Evolutionary conservation across 2,329 filamentous ascomycete genomes (phyloP).

Genomic region (Curvularia sp.): DNA sequence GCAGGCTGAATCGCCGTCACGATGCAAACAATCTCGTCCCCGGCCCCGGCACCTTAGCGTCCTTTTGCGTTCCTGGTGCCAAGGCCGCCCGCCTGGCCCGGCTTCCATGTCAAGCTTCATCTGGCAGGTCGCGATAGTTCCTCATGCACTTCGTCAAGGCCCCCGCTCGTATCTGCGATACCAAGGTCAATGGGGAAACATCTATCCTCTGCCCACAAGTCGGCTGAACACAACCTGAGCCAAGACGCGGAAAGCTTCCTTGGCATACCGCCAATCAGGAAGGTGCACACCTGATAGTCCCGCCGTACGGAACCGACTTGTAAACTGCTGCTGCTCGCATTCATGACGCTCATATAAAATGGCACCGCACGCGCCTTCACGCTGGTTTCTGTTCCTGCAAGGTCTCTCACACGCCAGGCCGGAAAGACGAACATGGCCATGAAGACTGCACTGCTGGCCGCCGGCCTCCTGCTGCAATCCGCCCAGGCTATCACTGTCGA

Average conservation of each 20-base stretch:
- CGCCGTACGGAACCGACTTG: slow-evolving; percentile 28
- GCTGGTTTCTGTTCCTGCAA: slow-evolving; percentile 15
- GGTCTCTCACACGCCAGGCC: slow-evolving; percentile 2
- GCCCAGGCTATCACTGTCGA: slow-evolving; percentile 38
- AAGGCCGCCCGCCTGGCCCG: not conserved
- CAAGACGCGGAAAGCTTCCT: slow-evolving; percentile 35
- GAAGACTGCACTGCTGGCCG: slow-evolving; percentile 32
- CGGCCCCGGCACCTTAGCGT: slow-evolving; percentile 8
- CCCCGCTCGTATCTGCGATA: slow-evolving; percentile 28
- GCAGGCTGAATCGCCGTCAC: not conserved
- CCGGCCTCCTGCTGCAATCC: slow-evolving; percentile 36
- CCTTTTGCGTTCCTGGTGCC: slow-evolving; percentile 19
- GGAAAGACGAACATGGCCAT: slow-evolving; percentile 37
- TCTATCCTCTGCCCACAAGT: slow-evolving; percentile 20
- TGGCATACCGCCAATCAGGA: slow-evolving; percentile 30
- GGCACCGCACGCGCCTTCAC: slow-evolving; percentile 8
- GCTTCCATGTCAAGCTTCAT: slow-evolving; percentile 20
- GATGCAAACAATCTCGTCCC: not conserved
- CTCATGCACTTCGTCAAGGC: slow-evolving; percentile 17
- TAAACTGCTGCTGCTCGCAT: slow-evolving; percentile 15
- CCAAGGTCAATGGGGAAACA: slow-evolving; percentile 23
- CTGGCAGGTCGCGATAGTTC: slow-evolving; percentile 30
- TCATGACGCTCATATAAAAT: slow-evolving; percentile 27
- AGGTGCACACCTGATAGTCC: slow-evolving; percentile 18
- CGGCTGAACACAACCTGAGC: slow-evolving; percentile 27